Conservation (phyloP, 2,329 filamentous ascomycete genomes). For the Pseudocercospora musae region DNA sequence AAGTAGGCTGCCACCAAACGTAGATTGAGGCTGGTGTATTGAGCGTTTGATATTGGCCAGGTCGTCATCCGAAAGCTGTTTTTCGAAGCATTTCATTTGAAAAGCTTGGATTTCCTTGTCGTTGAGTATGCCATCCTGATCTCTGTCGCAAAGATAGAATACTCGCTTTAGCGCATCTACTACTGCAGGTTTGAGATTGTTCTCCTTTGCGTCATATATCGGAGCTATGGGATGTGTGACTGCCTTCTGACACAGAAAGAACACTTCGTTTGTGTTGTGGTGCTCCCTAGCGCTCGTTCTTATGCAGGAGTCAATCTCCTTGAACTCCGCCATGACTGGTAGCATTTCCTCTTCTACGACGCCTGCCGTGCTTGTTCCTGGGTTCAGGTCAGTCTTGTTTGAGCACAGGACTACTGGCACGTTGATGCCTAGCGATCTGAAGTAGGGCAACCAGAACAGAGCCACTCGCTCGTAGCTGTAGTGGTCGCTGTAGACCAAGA, state of each 20-base stretch:
- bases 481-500: slow-evolving; percentile 95
- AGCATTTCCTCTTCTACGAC: slow-evolving; percentile 96
- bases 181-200: slow-evolving; percentile 79
- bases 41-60: slow-evolving; percentile 87
- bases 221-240: slow-evolving; percentile 96
- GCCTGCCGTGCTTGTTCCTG: slow-evolving; percentile 70
- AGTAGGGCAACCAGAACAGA: slow-evolving; percentile 98
- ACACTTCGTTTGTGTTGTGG: slow-evolving; percentile 88
- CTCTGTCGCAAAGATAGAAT: slow-evolving; percentile 94
- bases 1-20: neutral
- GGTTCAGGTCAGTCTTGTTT: slow-evolving; percentile 88
- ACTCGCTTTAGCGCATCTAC: slow-evolving; percentile 82
- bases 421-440: slow-evolving; percentile 95
- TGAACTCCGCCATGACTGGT: slow-evolving; percentile 96
- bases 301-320: slow-evolving; percentile 98
- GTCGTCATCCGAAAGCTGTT: slow-evolving; percentile 75
- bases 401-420: slow-evolving; percentile 95
- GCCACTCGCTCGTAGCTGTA: slow-evolving; percentile 98
- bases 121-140: slow-evolving; percentile 88
- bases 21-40: slow-evolving; percentile 57
- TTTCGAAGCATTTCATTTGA: slow-evolving; percentile 87
- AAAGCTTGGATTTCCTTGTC: slow-evolving; percentile 90
- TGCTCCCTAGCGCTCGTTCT: slow-evolving; percentile 88
- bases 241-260: slow-evolving; percentile 97
- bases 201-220: slow-evolving; percentile 93